Base-by-base conservation (phyloP, 2,329 filamentous ascomycete species). In the Apiospora saccharicola region DNA sequence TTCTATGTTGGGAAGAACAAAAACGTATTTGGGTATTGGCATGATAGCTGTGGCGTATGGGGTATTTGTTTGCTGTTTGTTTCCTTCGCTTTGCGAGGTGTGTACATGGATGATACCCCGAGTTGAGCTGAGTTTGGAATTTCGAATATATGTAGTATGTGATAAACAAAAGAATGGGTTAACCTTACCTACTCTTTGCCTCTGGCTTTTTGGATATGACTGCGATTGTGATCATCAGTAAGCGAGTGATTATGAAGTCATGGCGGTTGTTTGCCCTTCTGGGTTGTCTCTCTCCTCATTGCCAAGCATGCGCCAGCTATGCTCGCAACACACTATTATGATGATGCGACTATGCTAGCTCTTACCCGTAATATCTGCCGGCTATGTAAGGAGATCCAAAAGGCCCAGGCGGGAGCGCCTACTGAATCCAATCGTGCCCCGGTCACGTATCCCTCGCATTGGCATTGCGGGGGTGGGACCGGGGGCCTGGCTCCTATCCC, bases 21-120 rank as follows among this genome's bases (percentile, higher is more conserved):
- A 57, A 57, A 34, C 1, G 26, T 8, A 5, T 64, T 1, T n/a
- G 34, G 57, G 14, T 5, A 64, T 22, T n/a, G 8, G 26, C 30
- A 61, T 61, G 16, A 61, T 61, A 34, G 53, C 30, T n/a, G 6
- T 37, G 53, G 53, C 30, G 53, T 22, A 22, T 3, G 24, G 22
- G 34, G 30, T 41, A 22, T 64, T 41, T 61, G 19, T 3, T 30
- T 61, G 5, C n/a, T 24, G 8, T 13, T 64, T 22, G 4, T 41
- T 41, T 41, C 41, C 8, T 64, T 41, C 30, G 53, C 19, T n/a
- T 37, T 5, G 57, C 57, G 34, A 41, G 34, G 57, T 64, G 30
- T 64, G 57, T 41, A 41, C 10, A 64, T 64, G 57, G 57, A 64
- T 41, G 57, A 64, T 64, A 64, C 57, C 57, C 57, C 5, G 34